These are phyloP conservation scores for Gastrodia elata DNA, from an alignment of 106 monocot species.

Conservation along the genomic window DNA sequence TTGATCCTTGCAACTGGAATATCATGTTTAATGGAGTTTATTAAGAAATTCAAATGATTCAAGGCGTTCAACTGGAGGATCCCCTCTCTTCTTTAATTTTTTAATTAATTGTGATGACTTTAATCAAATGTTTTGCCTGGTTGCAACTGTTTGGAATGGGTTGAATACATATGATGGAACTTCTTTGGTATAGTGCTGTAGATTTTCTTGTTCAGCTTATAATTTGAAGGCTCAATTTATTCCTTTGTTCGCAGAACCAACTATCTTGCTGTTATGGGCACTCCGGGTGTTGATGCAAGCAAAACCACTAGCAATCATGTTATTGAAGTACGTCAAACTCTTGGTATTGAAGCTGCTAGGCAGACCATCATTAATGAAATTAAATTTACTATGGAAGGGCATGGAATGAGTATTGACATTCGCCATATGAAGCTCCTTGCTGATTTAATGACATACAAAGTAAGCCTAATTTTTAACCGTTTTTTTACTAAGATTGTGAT, in stretches of 20 bases:
- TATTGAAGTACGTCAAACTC: constrained; percentile 58
- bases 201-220: not conserved
- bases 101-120: too few relatives aligned
- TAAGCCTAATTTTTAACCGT: constrained; percentile 14
- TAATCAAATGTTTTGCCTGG: too few relatives aligned
- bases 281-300: constrained; percentile 59
- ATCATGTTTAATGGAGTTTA: too few relatives aligned
- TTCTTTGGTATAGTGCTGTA: not conserved
- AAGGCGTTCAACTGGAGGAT: too few relatives aligned
- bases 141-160: too few relatives aligned
- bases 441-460: constrained; percentile 92
- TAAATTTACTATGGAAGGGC: constrained; percentile 53
- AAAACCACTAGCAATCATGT: constrained; percentile 83
- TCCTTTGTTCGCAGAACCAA: constrained; percentile 51
- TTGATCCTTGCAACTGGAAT: too few relatives aligned
- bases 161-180: not conserved
- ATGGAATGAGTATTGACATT: constrained; percentile 85
- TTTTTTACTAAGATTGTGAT: not conserved
- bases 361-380: constrained; percentile 79
- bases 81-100: too few relatives aligned
- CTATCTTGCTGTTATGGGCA: constrained; percentile 89
- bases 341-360: constrained; percentile 99
- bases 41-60: too few relatives aligned
- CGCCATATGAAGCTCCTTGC: constrained; percentile 98
- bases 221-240: not conserved